phyloP scores from a whole-genome alignment of 148 eudicot species.

The Chenopodium formosanum region DNA sequence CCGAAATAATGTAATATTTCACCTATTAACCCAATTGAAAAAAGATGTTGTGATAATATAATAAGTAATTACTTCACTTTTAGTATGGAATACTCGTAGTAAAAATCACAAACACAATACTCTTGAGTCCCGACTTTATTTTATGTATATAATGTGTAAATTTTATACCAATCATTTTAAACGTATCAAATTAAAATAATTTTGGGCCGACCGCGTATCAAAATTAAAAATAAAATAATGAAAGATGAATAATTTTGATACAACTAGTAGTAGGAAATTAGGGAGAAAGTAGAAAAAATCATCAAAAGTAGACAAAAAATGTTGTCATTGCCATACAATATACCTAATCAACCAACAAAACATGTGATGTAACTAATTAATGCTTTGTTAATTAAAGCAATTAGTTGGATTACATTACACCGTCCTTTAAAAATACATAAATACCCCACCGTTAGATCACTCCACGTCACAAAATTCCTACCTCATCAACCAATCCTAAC shows the following conservation, averaged over 20 bases:
- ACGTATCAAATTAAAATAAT: no score
- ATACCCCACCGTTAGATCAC: slow-evolving; percentile 4
- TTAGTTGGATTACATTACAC: slow-evolving; percentile 13
- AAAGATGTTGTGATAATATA: no score
- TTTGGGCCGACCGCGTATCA: no score
- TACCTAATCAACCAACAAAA: slow-evolving; percentile 32
- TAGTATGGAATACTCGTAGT: no score
- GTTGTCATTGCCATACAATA: not conserved
- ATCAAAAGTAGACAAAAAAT: slow-evolving; percentile 1
- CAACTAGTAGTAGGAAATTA: not conserved
- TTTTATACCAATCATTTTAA: no score
- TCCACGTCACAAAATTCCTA: slow-evolving; percentile 12
- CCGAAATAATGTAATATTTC: no score
- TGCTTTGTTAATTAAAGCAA: not conserved
- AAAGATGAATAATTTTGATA: not conserved
- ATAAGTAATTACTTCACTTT: no score
- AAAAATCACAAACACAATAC: no score
- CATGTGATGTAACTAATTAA: slow-evolving; percentile 24
- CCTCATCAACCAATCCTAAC: not conserved
- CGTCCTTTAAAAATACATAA: slow-evolving; percentile 6
- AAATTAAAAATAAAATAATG: no score
- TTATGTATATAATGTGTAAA: no score
- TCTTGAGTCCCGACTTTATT: no score
- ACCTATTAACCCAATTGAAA: no score
- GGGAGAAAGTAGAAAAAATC: not conserved